Evolutionary conservation across 352 stramenopile species (phyloP), one percentile per base, ranked within the genome.

Genomic region (Thalassiosira sp.): DNA sequence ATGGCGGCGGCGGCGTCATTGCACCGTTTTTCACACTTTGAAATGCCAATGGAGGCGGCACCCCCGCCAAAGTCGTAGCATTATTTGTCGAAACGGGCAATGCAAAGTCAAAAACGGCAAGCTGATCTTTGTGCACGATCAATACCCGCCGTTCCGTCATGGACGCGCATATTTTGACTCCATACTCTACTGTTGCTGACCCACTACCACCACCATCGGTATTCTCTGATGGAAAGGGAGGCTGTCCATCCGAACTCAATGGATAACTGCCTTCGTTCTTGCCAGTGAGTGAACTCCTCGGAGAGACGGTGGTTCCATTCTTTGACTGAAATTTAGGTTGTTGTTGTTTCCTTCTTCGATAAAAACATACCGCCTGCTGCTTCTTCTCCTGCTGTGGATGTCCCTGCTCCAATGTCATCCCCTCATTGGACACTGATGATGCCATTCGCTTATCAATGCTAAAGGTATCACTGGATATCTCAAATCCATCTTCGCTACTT

Each of bases 31-130:
- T n/a, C n/a, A n/a, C n/a, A n/a, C n/a, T n/a, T n/a, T n/a, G n/a
- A n/a, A n/a, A n/a, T n/a, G n/a, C n/a, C n/a, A n/a, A n/a, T n/a
- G n/a, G n/a, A n/a, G n/a, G n/a, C n/a, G n/a, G n/a, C n/a, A n/a
- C n/a, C n/a, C n/a, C n/a, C n/a, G n/a, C n/a, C n/a, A n/a, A n/a
- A n/a, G n/a, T n/a, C n/a, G n/a, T n/a, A n/a, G n/a, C n/a, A n/a
- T n/a, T n/a, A n/a, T n/a, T n/a, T n/a, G n/a, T n/a, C n/a, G n/a
- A n/a, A n/a, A n/a, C 25, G 54, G 18, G 20, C 25, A 35, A 58
- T 3, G 66, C 75, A 70, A 84, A 79, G 54, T 90, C 75, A 48
- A 89, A 89, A 5, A 93, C 63, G n/a, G 82, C 85, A 20, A 93
- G 51, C 61, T 91, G 85, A 73, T 90, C 72, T 25, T 54, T 53